These are phyloP conservation scores for Chrysopogon serrulatus DNA, from an alignment of 176 grass and related monocot species.

Conservation along the genomic window DNA sequence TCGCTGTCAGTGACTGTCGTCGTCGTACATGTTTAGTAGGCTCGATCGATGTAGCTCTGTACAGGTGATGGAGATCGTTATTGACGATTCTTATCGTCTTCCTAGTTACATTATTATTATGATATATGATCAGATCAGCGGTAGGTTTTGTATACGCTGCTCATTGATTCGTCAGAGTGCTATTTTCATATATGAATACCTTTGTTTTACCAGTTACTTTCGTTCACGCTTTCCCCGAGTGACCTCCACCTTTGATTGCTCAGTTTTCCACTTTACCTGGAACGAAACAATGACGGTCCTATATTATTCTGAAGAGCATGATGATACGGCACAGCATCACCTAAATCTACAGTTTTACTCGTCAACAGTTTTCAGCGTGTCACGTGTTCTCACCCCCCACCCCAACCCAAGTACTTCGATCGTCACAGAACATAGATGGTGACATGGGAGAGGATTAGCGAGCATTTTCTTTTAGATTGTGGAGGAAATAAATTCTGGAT, in stretches of 20 bases:
- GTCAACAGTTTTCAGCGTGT: too few relatives aligned
- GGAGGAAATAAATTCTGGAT: too few relatives aligned
- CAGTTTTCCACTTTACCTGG: background rate
- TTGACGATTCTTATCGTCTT: background rate
- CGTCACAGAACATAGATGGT: too few relatives aligned
- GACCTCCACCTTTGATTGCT: background rate
- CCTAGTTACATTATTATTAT: background rate
- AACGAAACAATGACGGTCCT: background rate
- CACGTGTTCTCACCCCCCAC: too few relatives aligned
- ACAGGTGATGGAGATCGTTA: slow-evolving; percentile 15
- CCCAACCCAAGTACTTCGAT: too few relatives aligned
- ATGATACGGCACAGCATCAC: too few relatives aligned
- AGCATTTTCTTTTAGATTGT: too few relatives aligned
- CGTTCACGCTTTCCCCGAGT: background rate
- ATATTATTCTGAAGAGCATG: background rate
- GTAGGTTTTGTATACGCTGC: slow-evolving; percentile 28
- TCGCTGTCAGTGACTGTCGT: background rate
- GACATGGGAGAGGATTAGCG: background rate
- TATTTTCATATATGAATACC: background rate
- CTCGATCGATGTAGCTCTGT: slow-evolving; percentile 28
- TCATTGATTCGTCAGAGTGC: slow-evolving; percentile 2
- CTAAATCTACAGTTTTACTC: too few relatives aligned
- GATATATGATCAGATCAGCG: background rate
- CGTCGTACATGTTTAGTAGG: background rate
- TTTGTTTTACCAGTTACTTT: background rate